Evolutionary conservation across 306 rosid species (phyloP), one percentile per base, ranked within the genome.

Genomic region (Parietaria judaica): DNA sequence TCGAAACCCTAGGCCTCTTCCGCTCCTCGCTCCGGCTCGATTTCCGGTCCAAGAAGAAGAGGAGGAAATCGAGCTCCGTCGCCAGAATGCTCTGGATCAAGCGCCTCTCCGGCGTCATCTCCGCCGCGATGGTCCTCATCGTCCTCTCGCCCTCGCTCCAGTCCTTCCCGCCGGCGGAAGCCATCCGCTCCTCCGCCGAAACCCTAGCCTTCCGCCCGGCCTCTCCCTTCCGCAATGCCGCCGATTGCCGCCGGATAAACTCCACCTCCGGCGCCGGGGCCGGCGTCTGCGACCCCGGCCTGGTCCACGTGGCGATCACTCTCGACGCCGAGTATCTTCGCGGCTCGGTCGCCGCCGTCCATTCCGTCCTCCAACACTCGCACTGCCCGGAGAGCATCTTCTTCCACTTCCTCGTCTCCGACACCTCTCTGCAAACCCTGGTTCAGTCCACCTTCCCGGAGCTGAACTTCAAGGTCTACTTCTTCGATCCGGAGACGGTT

Each of bases 301-400:
- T 86, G 56, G 88, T 83, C 5, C 95, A 86, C 69, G 88, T 86
- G 3, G 90, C 90, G 43, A 81, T 86, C 36, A 86, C 95, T 8
- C 90, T 86, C 9, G 90, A 86, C n/a, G 36, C 76, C 38, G 90
- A 81, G 12, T 86, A 86, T 52, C 84, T 86, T 9, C 95, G 95
- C n/a, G 95, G 95, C 44, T 86, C 95, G 5, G 75, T 86, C 70
- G 95, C 95, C 6, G 95, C 95, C 12, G 95, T 86, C 7, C 79
- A 86, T 72, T 86, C 95, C 43, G 78, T 86, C 57, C 70, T 86
- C 14, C 81, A 69, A 11, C 88, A 84, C 52, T 75, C 90, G 10
- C 64, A 51, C 11, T 86, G 95, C 36, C 95, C 95, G 0, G 78
- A 79, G 66, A 79, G 58, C 31, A 76, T 86, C 35, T 83, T 86